These are phyloP conservation scores for Lactarius quietus DNA, from an alignment of 768 basidiomycete species.

Conservation along the genomic window DNA sequence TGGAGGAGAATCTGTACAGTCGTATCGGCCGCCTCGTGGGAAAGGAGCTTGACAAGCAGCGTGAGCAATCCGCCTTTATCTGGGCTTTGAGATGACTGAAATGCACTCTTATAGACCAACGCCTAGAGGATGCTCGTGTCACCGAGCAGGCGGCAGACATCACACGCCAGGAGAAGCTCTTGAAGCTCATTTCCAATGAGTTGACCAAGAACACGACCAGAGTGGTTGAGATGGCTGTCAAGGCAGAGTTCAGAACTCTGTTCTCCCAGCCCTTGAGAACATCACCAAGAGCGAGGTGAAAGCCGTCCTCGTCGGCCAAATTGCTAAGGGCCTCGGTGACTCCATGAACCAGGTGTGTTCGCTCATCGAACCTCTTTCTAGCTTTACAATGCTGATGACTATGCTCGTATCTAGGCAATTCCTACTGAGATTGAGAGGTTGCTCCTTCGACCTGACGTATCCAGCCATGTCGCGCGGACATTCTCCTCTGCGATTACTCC, in stretches of 20 bases:
- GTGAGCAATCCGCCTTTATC: conserved; percentile 44
- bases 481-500: conserved; percentile 71
- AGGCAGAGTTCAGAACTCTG: conserved; percentile 81
- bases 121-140: conserved; percentile 75
- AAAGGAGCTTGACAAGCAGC: conserved; percentile 89
- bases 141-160: conserved; percentile 80
- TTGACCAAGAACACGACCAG: conserved; percentile 84
- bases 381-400: conserved; percentile 10
- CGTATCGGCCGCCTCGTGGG: conserved; percentile 75
- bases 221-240: conserved; percentile 86
- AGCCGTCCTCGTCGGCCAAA: conserved; percentile 70
- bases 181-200: conserved; percentile 84
- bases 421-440: conserved; percentile 79
- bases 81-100: conserved; percentile 18
- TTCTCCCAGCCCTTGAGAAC: conserved; percentile 75
- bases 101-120: conserved; percentile 55
- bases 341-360: conserved; percentile 64
- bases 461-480: conserved; percentile 70
- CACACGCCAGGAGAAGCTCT: conserved; percentile 80
- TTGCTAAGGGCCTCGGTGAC: conserved; percentile 68
- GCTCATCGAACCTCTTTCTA: background rate
- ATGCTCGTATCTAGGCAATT: conserved; percentile 47
- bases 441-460: conserved; percentile 70
- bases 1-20: conserved; percentile 73
- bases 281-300: conserved; percentile 83